A percentile compares a stretch with the other conserved stretches of the same genome.
Evolutionary conservation across 495 filamentous ascomycete genomes (phyloP).

Genomic region (Gamarada debralockiae): DNA sequence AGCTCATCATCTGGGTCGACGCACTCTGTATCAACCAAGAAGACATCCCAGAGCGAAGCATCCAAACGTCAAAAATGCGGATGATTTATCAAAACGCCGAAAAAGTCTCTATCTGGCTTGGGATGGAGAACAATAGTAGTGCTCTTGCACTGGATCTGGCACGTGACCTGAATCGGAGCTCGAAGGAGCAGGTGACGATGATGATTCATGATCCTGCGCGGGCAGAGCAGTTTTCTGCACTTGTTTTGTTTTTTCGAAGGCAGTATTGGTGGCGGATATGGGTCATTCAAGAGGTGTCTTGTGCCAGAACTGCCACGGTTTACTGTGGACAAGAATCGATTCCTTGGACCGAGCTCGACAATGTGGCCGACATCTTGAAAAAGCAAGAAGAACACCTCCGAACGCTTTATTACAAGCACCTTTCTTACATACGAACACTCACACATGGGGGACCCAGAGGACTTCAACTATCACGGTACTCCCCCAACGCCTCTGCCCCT

Average conservation of each 20-base stretch:
- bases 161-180: constrained; percentile 8
- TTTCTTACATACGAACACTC: constrained; percentile 15
- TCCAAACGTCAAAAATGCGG: constrained; percentile 20
- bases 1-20: constrained; percentile 18
- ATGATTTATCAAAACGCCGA: constrained; percentile 20
- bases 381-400: neutral
- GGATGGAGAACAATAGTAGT: constrained; percentile 2
- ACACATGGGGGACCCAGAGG: constrained; percentile 13
- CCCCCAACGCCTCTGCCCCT: constrained; percentile 6
- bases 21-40: constrained; percentile 24
- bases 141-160: constrained; percentile 4
- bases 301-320: constrained; percentile 1
- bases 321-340: constrained; percentile 17
- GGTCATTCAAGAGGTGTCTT: constrained; percentile 24
- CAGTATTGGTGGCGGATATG: constrained; percentile 24
- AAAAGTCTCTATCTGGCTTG: constrained; percentile 23
- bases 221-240: neutral
- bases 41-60: constrained; percentile 16
- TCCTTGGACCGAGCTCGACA: constrained; percentile 11
- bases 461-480: constrained; percentile 12
- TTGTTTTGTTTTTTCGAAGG: constrained; percentile 15
- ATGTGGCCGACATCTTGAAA: constrained; percentile 11
- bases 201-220: neutral
- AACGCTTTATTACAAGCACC: constrained; percentile 6
- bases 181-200: neutral